phyloP scores from a whole-genome alignment of 768 basidiomycete genomes.

The Trametopsis cervina region DNA sequence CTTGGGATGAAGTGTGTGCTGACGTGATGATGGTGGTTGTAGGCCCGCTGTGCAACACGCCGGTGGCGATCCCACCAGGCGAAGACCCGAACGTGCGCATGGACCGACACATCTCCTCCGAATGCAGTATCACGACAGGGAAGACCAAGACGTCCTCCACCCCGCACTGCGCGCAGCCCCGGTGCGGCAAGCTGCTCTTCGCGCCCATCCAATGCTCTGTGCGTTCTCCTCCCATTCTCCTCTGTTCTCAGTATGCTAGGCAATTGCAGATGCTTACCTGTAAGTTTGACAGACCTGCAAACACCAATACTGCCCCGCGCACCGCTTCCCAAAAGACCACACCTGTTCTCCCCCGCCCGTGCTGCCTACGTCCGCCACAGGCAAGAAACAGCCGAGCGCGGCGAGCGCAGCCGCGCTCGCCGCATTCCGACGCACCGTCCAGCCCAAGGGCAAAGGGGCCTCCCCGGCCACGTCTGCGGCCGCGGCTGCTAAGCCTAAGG shows the following conservation, averaged over 20 bases:
- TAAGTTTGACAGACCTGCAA: conserved; percentile 66
- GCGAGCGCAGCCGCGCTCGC: conserved; percentile 29
- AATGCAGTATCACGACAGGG: conserved; percentile 68
- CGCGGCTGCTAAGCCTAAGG: conserved; percentile 11
- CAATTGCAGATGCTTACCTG: too few species aligned
- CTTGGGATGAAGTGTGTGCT: not conserved
- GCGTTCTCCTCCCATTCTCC: conserved; percentile 30
- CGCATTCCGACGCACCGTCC: conserved; percentile 34
- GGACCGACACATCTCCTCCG: conserved; percentile 63
- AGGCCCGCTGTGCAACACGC: conserved; percentile 75
- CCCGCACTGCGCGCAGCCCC: conserved; percentile 52
- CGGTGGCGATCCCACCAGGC: conserved; percentile 67
- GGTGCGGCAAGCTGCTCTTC: conserved; percentile 69
- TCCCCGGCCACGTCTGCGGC: conserved; percentile 14
- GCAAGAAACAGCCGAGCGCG: conserved; percentile 16
- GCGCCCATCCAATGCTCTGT: conserved; percentile 72
- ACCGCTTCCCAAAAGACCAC: conserved; percentile 76
- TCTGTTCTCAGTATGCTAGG: too few species aligned
- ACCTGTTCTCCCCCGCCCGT: conserved; percentile 31
- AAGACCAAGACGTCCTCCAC: conserved; percentile 39
- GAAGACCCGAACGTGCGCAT: conserved; percentile 79
- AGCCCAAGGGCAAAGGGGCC: too few species aligned
- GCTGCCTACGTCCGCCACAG: conserved; percentile 7
- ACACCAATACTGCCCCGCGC: conserved; percentile 66
- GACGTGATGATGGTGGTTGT: not conserved